Evolutionary conservation across 306 rosid species (phyloP).

Genomic region (Urtica urens): DNA sequence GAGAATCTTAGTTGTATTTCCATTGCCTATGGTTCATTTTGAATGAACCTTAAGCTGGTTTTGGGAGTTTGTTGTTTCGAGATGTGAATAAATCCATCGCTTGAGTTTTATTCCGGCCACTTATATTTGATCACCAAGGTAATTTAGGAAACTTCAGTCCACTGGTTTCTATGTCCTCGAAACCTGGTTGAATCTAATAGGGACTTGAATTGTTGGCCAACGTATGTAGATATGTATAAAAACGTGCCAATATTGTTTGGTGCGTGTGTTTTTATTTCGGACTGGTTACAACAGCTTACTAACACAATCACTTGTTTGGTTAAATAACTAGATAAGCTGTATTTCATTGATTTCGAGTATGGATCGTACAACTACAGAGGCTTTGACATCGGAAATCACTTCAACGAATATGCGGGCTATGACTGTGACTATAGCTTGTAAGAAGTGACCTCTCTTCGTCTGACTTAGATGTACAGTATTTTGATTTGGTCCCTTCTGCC

Average conservation of each 20-base stretch:
- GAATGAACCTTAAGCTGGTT: neutral
- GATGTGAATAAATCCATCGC: neutral
- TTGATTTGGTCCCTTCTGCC: neutral
- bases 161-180: too few relatives aligned
- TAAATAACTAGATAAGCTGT: slow-evolving; percentile 55
- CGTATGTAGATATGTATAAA: too few relatives aligned
- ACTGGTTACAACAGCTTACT: slow-evolving; percentile 1
- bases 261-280: neutral
- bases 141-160: too few relatives aligned
- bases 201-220: too few relatives aligned
- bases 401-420: slow-evolving; percentile 85
- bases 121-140: too few relatives aligned
- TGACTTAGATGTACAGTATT: slow-evolving; percentile 3
- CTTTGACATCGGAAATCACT: slow-evolving; percentile 90
- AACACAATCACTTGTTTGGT: slow-evolving; percentile 11
- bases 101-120: neutral
- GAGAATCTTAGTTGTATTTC: neutral
- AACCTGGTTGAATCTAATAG: neutral
- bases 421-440: slow-evolving; percentile 77
- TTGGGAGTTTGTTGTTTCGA: neutral
- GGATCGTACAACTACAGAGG: slow-evolving; percentile 95
- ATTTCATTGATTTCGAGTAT: slow-evolving; percentile 90
- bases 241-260: neutral
- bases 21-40: too few relatives aligned
- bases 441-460: slow-evolving; percentile 15